These are phyloP conservation scores for Neoboletus subvelutipes DNA, from an alignment of 768 basidiomycete genomes.

Conservation along the genomic window DNA sequence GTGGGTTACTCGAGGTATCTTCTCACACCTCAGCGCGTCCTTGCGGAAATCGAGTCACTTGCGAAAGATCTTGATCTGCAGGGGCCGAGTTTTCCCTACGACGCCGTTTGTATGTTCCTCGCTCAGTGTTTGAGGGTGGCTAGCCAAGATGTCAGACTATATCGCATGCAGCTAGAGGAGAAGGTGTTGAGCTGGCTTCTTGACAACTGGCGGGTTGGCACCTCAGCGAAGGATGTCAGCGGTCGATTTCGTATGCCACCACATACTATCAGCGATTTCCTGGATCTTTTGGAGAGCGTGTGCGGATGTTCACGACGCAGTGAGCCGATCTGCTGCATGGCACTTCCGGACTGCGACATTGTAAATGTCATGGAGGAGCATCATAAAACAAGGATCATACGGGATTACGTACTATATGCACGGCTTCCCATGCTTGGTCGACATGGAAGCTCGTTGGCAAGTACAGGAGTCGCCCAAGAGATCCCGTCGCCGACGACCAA, in stretches of 20 bases:
- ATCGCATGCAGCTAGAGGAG: conserved; percentile 84
- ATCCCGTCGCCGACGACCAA: conserved; percentile 7
- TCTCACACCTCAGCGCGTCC: conserved; percentile 55
- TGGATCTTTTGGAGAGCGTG: conserved; percentile 61
- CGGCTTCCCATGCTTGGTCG: conserved; percentile 47
- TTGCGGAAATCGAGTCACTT: conserved; percentile 75
- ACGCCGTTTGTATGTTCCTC: conserved; percentile 87
- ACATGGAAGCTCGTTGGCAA: conserved; percentile 4
- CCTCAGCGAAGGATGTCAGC: conserved; percentile 38
- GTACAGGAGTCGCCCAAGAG: not conserved
- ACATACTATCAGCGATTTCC: conserved; percentile 57
- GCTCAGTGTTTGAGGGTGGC: conserved; percentile 66
- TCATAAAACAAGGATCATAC: conserved; percentile 54
- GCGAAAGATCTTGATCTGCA: conserved; percentile 86
- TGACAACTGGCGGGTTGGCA: conserved; percentile 62
- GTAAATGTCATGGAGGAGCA: conserved; percentile 62
- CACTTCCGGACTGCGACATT: conserved; percentile 69
- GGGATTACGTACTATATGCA: conserved; percentile 70
- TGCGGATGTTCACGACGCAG: conserved; percentile 53
- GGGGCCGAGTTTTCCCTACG: conserved; percentile 82
- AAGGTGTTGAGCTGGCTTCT: conserved; percentile 81
- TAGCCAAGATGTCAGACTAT: conserved; percentile 77
- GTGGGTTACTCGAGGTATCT: conserved; percentile 42
- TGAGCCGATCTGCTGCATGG: conserved; percentile 45
- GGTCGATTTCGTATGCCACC: conserved; percentile 46